phyloP scores from a whole-genome alignment of 768 basidiomycete species.

The Boletellus emodensis region DNA sequence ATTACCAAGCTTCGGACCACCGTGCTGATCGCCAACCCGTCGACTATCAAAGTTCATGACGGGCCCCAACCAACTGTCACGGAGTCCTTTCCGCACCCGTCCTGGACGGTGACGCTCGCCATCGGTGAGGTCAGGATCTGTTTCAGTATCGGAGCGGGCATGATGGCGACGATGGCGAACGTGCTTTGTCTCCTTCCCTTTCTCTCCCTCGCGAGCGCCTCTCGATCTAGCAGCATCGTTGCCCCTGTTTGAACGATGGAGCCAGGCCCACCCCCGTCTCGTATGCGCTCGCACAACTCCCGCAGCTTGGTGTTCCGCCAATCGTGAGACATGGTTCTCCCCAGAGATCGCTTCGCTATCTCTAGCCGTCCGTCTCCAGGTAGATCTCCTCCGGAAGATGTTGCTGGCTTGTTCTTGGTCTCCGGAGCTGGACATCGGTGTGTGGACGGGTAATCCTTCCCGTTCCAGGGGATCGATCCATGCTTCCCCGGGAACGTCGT shows the following conservation, averaged over 20 bases:
- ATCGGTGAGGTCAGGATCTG: slow-evolving; percentile 3
- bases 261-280: slow-evolving; percentile 24
- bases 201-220: neutral
- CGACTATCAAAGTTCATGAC: neutral
- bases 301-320: slow-evolving; percentile 35
- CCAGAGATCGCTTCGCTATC: slow-evolving; percentile 4
- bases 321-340: slow-evolving; percentile 24
- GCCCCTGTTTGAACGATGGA: slow-evolving; percentile 7
- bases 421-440: slow-evolving; percentile 19
- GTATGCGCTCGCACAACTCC: slow-evolving; percentile 45
- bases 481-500: slow-evolving; percentile 45
- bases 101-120: slow-evolving; percentile 5
- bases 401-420: neutral
- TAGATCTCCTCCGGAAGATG: slow-evolving; percentile 16
- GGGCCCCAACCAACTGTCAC: slow-evolving; percentile 15
- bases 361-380: slow-evolving; percentile 9
- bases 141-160: slow-evolving; percentile 9
- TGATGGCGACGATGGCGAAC: neutral
- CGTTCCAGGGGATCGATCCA: slow-evolving; percentile 63
- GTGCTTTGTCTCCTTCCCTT: slow-evolving; percentile 5
- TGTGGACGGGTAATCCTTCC: slow-evolving; percentile 53
- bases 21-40: slow-evolving; percentile 4
- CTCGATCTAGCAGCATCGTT: neutral
- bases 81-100: slow-evolving; percentile 15
- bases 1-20: slow-evolving; percentile 29